Evolutionary conservation across 495 filamentous ascomycete genomes (phyloP), one percentile per base, ranked within the genome.

Genomic region (Aspergillus coremiiformis): DNA sequence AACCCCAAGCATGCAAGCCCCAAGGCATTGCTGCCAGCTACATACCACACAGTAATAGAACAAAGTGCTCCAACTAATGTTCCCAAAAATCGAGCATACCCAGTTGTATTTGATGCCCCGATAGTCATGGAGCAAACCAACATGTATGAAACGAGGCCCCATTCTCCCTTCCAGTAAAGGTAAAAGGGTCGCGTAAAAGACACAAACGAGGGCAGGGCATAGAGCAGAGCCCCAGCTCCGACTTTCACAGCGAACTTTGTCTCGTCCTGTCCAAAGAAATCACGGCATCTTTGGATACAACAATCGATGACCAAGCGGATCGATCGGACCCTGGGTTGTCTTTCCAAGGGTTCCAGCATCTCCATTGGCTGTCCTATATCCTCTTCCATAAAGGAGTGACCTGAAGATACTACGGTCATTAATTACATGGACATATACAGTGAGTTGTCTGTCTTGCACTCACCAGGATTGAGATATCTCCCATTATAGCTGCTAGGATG

Each of bases 71-170:
- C 93, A 20, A 95, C 69, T 50, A 87, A 78, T 6, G 91, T 97
- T 44, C 93, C 93, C 15, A 86, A 68, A 58, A 96, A 93, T 55
- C 93, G 83, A 49, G 89, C 78, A 68, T 78, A 82, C 3, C 89
- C 90, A 4, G 92, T 95, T 15, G 90, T 95, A 60, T 97, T 98
- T 12, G 89, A 87, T 19, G 92, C 88, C 6, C 93, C 93, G 37
- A 96, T 89, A 0, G 92, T 97, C 92, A 96, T 96, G 4, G 87
- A 86, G 64, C 92, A 96, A n/a, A 98, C 93, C 49, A 97, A 79
- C 93, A 98, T 98, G 70, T 95, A 98, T 0, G 92, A 96, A 26
- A 97, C 65, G 1, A 97, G 74, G 10, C 92, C 93, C 93, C 93
- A 98, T 77, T 98, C 93, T 1, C 92, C 93, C 57, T 91, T 76